Base-by-base conservation (phyloP, 495 filamentous ascomycete species). In the Jackrogersella multiformis region DNA sequence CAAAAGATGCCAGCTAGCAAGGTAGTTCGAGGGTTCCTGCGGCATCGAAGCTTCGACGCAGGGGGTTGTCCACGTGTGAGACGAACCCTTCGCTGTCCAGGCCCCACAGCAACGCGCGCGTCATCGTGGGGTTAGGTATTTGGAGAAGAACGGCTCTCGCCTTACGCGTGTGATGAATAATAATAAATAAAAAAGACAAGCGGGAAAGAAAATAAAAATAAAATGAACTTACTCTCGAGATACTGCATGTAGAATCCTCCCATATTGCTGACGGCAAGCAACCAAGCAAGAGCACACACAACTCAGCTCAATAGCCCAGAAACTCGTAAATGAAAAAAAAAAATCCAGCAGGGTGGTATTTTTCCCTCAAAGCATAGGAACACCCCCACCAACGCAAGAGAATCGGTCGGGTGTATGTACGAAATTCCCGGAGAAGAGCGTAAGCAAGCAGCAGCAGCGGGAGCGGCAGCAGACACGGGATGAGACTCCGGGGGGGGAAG, bases 241-340 rank as follows among this genome's bases (percentile, higher is more conserved):
- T 87, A 87, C 77, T 86, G 83, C 80, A 87, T 87, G 76, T 87
- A 87, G 74, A 85, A 87, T 74, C 84, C 84, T 67, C 77, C 78
- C 84, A 86, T 85, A 74, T 72, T 85, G 75, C 68, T 73, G 69
- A 73, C 61, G 32, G 62, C 42, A 53, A 30, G 18, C 38, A 42
- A 46, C 12, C 6, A 4, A 46, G 24, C 8, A 23, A 26, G 23
- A n/a, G 51, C 51, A 48, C 30, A 18, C 21, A 48, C 32, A 51
- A 24, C 28, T 61, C 39, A 45, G 55, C 42, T 62, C 61, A 62
- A 71, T 56, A 52, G 68, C 63, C 60, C 61, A 62, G 60, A 65
- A 45, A 66, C 56, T 61, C 55, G 26, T 28, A 18, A 55, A 59
- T 38, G 46, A 56, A 45, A 58, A 59, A 53, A 51, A 45, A 59